Conservation (phyloP, 2,329 filamentous ascomycete species). For the Trichophyton benhamiae region DNA sequence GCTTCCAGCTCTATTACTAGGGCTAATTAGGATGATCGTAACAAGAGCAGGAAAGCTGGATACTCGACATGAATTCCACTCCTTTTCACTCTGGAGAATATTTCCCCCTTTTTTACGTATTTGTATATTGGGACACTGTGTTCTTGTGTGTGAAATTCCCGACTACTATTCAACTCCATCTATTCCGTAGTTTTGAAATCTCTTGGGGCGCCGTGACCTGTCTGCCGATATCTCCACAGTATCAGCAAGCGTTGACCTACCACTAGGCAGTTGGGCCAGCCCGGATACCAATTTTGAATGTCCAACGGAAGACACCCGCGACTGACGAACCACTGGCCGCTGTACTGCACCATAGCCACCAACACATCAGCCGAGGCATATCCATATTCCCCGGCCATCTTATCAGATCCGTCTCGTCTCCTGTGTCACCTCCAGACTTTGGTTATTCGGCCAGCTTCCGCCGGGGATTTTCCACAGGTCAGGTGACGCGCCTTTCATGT, state of each 20-base stretch:
- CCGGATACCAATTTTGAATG: background rate
- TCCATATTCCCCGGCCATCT: background rate
- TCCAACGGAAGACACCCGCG: background rate
- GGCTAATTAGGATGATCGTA: background rate
- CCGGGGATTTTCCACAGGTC: background rate
- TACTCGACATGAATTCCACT: too few relatives aligned
- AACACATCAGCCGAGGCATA: background rate
- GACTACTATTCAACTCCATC: background rate
- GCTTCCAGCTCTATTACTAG: background rate
- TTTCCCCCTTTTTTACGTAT: too few relatives aligned
- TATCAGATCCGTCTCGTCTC: background rate
- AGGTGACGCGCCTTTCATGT: conserved; percentile 5
- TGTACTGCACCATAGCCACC: background rate
- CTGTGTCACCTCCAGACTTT: background rate
- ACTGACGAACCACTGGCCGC: background rate
- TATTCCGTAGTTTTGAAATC: background rate
- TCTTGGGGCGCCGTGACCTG: background rate
- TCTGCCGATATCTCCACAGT: background rate
- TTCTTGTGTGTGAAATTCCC: too few relatives aligned
- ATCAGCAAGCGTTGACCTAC: background rate
- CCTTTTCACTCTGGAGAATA: too few relatives aligned
- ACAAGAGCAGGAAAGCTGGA: background rate
- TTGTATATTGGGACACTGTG: too few relatives aligned
- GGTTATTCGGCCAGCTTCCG: background rate
- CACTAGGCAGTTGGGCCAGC: background rate